Evolutionary conservation across 2,329 filamentous ascomycete genomes (phyloP).

Genomic region (Thelonectria blattea): DNA sequence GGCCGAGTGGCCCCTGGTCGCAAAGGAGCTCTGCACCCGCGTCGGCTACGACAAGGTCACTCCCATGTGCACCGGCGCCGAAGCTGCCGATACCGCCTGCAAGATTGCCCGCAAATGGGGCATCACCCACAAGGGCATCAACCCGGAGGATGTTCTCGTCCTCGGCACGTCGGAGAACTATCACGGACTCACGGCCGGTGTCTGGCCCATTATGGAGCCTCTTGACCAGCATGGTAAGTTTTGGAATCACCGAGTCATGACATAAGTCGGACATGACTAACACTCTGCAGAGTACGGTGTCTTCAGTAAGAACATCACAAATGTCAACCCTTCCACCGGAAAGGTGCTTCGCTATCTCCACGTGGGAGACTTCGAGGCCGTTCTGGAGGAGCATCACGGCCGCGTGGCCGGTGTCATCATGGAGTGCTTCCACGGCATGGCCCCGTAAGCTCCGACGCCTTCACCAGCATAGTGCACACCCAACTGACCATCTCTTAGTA

Average conservation of each 20-base stretch:
- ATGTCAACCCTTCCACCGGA: conserved; percentile 21
- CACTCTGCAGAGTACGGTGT: conserved; percentile 16
- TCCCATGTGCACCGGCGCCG: conserved; percentile 25
- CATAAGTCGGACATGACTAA: too few relatives aligned
- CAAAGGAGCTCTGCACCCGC: conserved; percentile 22
- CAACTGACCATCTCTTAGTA: neutral
- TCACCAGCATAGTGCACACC: too few relatives aligned
- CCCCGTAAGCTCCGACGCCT: conserved; percentile 2
- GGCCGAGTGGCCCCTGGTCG: conserved; percentile 17
- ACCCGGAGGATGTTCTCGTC: conserved; percentile 19
- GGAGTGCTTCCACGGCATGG: conserved; percentile 19
- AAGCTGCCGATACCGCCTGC: conserved; percentile 28
- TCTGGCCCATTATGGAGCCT: conserved; percentile 27
- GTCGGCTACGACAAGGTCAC: conserved; percentile 27
- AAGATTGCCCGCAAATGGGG: conserved; percentile 31
- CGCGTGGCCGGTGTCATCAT: conserved; percentile 18
- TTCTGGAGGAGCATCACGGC: conserved; percentile 11
- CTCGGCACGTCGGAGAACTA: conserved; percentile 29
- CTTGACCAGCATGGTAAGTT: conserved; percentile 12
- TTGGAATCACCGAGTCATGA: too few relatives aligned
- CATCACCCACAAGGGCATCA: conserved; percentile 19
- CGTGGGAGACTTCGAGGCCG: conserved; percentile 21
- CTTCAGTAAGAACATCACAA: conserved; percentile 23
- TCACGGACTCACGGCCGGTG: conserved; percentile 22
- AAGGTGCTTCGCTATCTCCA: conserved; percentile 21